These are phyloP conservation scores for Batrachochytrium dendrobatidis DNA, from an alignment of 371 early-diverging fungal genomes.

Conservation along the genomic window DNA sequence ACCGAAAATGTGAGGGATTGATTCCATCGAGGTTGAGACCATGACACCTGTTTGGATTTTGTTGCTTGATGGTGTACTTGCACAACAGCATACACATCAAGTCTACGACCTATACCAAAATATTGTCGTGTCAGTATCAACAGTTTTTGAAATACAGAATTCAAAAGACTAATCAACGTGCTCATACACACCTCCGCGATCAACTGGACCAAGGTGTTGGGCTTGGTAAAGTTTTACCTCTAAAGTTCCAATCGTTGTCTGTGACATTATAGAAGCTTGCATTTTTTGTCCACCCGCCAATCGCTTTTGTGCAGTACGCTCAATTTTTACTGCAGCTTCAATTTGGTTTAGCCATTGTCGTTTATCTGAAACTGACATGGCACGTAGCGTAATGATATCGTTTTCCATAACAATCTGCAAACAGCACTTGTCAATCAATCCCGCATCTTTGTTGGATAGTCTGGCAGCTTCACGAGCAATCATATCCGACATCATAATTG, in stretches of 20 bases:
- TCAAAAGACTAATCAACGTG: not conserved
- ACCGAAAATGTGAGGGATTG: conserved; percentile 25
- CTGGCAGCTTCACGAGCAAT: conserved; percentile 24
- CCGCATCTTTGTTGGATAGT: conserved; percentile 16
- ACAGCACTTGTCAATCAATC: conserved; percentile 40
- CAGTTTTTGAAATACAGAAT: not conserved
- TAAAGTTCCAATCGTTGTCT: conserved; percentile 15
- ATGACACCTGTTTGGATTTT: conserved; percentile 14
- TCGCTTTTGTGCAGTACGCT: not conserved
- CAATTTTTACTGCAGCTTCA: conserved; percentile 16
- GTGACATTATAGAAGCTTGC: not conserved
- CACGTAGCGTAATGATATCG: conserved; percentile 51
- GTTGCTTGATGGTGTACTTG: conserved; percentile 17
- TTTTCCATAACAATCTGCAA: conserved; percentile 55
- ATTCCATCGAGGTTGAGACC: conserved; percentile 16
- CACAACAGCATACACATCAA: conserved; percentile 17
- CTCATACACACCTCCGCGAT: not conserved
- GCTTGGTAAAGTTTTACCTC: conserved; percentile 10
- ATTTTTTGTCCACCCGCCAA: not conserved
- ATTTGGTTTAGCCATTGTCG: conserved; percentile 56
- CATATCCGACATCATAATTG: conserved; percentile 26
- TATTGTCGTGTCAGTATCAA: not conserved
- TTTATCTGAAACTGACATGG: conserved; percentile 48
- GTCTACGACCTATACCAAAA: conserved; percentile 5
- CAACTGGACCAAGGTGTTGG: conserved; percentile 6